Evolutionary conservation across 192 early-diverging fungal species (phyloP).

Genomic region (Coemansia sp.): DNA sequence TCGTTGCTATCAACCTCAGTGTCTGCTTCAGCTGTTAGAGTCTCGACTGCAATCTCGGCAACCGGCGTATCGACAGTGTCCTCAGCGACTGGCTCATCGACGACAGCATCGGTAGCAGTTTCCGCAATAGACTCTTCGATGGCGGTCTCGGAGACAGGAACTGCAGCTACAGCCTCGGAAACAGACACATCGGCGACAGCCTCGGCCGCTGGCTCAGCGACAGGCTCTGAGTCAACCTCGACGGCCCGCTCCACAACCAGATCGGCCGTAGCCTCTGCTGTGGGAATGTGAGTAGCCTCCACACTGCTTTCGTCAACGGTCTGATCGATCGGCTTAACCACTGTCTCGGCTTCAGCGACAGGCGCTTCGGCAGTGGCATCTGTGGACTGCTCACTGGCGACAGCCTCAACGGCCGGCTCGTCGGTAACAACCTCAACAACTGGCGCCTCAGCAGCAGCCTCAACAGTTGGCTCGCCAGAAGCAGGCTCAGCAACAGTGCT

Average conservation of each 20-base stretch:
- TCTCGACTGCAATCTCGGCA: not conserved
- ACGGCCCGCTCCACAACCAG: not conserved
- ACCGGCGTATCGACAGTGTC: not conserved
- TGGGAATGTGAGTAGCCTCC: not conserved
- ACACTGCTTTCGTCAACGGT: not conserved
- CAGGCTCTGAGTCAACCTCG: not conserved
- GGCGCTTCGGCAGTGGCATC: conserved; percentile 1
- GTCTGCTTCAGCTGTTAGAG: not conserved
- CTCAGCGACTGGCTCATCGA: conserved; percentile 2
- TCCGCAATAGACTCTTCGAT: not conserved
- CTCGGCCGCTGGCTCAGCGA: no score
- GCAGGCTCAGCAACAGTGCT: not conserved
- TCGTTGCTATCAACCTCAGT: not conserved
- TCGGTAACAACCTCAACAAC: no score
- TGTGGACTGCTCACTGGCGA: no score
- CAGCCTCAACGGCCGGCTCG: no score
- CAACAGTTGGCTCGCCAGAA: not conserved
- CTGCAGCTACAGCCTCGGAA: no score
- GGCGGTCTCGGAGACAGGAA: not conserved
- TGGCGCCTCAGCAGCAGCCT: not conserved
- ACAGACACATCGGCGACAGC: not conserved
- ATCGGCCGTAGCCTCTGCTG: not conserved
- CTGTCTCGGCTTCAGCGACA: conserved; percentile 8
- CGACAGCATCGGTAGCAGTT: not conserved
- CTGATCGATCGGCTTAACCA: not conserved